These are phyloP conservation scores for Yamadazyma dushanensis DNA, from an alignment of 1,139 yeast genomes.

Conservation along the genomic window DNA sequence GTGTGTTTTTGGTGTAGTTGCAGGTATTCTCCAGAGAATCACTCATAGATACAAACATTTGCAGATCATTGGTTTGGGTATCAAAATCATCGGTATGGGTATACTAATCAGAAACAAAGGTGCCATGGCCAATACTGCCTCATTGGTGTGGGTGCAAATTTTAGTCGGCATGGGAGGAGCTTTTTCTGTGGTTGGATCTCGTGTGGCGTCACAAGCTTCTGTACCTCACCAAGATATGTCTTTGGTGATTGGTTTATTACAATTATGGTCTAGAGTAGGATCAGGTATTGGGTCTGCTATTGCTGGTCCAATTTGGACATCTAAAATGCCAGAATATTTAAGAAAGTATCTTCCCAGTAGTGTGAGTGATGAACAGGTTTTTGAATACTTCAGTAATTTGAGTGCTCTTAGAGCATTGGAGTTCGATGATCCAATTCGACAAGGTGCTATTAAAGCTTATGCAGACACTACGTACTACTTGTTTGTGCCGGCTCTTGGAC, in stretches of 20 bases:
- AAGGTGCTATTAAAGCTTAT: slow-evolving; percentile 30
- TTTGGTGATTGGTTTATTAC: slow-evolving; percentile 41
- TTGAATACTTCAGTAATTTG: slow-evolving; percentile 18
- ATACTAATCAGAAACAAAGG: slow-evolving; percentile 20
- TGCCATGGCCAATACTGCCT: slow-evolving; percentile 20
- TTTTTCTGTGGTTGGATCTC: slow-evolving; percentile 29
- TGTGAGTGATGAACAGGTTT: slow-evolving; percentile 16
- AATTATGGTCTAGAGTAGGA: slow-evolving; percentile 44
- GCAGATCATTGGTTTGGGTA: slow-evolving; percentile 26
- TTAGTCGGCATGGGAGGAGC: slow-evolving; percentile 33
- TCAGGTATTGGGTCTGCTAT: slow-evolving; percentile 45
- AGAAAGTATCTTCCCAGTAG: slow-evolving; percentile 22
- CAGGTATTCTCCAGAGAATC: slow-evolving; percentile 26
- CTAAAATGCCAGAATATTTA: slow-evolving; percentile 32
- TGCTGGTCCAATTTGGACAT: slow-evolving; percentile 51
- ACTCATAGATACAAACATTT: slow-evolving; percentile 31
- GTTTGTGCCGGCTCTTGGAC: slow-evolving; percentile 24
- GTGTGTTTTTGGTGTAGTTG: slow-evolving; percentile 33
- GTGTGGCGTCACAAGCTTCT: slow-evolving; percentile 33
- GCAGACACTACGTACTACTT: slow-evolving; percentile 21
- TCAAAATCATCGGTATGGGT: slow-evolving; percentile 30
- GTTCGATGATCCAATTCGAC: slow-evolving; percentile 23
- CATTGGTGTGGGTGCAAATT: slow-evolving; percentile 21
- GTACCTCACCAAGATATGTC: slow-evolving; percentile 50
- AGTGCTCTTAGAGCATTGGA: slow-evolving; percentile 18